phyloP scores from a whole-genome alignment of 2,329 filamentous ascomycete species.

The Dactylellina leptospora region DNA sequence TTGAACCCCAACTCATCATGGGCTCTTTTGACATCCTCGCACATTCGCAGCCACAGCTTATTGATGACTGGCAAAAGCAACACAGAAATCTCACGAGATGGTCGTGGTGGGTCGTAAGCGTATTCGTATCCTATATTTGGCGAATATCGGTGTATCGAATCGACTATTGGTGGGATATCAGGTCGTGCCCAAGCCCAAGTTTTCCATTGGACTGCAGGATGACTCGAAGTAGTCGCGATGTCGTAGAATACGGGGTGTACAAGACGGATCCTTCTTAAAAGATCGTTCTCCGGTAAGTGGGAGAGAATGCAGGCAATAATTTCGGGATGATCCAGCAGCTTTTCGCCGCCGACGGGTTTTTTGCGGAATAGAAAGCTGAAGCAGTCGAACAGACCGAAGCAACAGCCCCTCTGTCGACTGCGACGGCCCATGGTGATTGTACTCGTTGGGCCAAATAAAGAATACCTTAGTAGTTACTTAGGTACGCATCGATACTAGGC shows the following conservation, averaged over 20 bases:
- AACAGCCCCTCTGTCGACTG: slow-evolving; percentile 32
- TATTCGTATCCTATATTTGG: slow-evolving; percentile 29
- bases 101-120: slow-evolving; percentile 34
- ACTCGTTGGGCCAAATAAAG: background rate
- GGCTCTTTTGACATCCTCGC: slow-evolving; percentile 33
- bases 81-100: slow-evolving; percentile 31
- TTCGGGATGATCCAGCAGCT: slow-evolving; percentile 34
- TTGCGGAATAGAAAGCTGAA: slow-evolving; percentile 28
- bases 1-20: slow-evolving; percentile 44
- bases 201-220: slow-evolving; percentile 37
- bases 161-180: slow-evolving; percentile 10
- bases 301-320: slow-evolving; percentile 39
- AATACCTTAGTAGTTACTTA: slow-evolving; percentile 1
- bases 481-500: slow-evolving; percentile 25
- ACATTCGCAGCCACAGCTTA: slow-evolving; percentile 40
- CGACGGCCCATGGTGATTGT: slow-evolving; percentile 31
- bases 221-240: slow-evolving; percentile 18
- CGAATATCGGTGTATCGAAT: slow-evolving; percentile 2
- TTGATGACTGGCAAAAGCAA: slow-evolving; percentile 27
- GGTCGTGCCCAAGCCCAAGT: slow-evolving; percentile 31
- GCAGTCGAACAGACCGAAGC: slow-evolving; percentile 39
- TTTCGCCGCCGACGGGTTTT: slow-evolving; percentile 30
- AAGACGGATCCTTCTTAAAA: slow-evolving; percentile 14
- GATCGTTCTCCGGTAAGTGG: slow-evolving; percentile 22
- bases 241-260: slow-evolving; percentile 43